Percentiles rank a stretch among this genome's conserved stretches.
phyloP scores from a whole-genome alignment of 192 early-diverging fungal genomes.

The Coemansia sp. region DNA sequence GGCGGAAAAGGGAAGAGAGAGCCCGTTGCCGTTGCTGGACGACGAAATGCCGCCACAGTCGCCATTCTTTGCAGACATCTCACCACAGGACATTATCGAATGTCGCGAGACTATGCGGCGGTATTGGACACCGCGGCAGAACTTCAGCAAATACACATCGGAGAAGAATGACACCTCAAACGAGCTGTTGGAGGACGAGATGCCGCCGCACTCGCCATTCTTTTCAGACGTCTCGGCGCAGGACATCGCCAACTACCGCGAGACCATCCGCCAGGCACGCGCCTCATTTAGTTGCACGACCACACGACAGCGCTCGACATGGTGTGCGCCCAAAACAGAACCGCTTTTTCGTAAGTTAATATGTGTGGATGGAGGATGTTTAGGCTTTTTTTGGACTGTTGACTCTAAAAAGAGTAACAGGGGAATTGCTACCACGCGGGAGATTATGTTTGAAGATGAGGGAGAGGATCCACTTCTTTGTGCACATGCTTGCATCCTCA shows the following conservation, averaged over 20 bases:
- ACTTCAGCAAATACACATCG: slow-evolving; percentile 4
- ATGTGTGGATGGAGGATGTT: neutral
- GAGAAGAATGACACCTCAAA: neutral
- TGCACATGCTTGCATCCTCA: neutral
- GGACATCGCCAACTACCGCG: slow-evolving; percentile 26
- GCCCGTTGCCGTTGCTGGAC: slow-evolving; percentile 17
- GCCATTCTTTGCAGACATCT: slow-evolving; percentile 34
- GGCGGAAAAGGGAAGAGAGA: neutral
- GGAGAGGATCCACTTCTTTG: neutral
- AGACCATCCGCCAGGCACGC: slow-evolving; percentile 27
- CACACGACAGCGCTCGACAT: slow-evolving; percentile 2
- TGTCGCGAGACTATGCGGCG: slow-evolving; percentile 23
- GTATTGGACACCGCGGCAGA: slow-evolving; percentile 19
- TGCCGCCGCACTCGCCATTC: slow-evolving; percentile 49
- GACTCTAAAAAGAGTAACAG: neutral
- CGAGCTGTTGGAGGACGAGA: slow-evolving; percentile 35
- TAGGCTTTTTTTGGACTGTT: slow-evolving; percentile 7
- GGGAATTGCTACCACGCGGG: neutral
- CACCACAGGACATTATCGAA: slow-evolving; percentile 15
- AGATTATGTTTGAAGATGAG: no score
- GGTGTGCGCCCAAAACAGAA: slow-evolving; percentile 6
- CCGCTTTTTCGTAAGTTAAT: slow-evolving; percentile 16
- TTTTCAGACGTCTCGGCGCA: slow-evolving; percentile 28
- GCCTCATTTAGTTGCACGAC: slow-evolving; percentile 24
- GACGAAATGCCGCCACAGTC: slow-evolving; percentile 36